phyloP scores from a whole-genome alignment of 192 early-diverging fungal species.

The Linnemannia exigua region DNA sequence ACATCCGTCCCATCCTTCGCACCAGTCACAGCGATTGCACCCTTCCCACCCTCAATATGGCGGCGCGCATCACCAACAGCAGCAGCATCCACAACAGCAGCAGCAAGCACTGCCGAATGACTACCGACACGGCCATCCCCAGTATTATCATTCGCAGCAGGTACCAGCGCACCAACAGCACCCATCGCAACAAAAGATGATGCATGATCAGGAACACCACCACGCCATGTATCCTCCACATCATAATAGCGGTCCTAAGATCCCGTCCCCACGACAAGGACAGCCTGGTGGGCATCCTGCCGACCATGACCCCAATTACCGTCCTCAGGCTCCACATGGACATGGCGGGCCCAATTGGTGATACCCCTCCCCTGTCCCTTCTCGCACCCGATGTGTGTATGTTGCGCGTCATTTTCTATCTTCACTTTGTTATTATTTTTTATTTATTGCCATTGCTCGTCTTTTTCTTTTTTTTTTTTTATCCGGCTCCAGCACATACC shows the following conservation, averaged over 20 bases:
- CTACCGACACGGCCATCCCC: conserved; percentile 9
- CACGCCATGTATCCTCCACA: conserved; percentile 18
- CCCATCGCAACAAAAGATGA: conserved; percentile 20
- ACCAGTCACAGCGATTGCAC: conserved; percentile 10
- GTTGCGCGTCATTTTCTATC: background rate
- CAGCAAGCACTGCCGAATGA: conserved; percentile 30
- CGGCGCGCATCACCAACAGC: conserved; percentile 3
- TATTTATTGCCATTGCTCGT: background rate
- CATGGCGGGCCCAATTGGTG: conserved; percentile 28
- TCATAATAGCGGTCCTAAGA: conserved; percentile 13
- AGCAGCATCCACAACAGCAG: conserved; percentile 27
- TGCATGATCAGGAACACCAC: conserved; percentile 30
- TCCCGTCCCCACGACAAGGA: conserved; percentile 34
- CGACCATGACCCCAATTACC: conserved; percentile 46
- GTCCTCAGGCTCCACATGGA: conserved; percentile 28
- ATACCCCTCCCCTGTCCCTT: background rate
- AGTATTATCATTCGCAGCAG: conserved; percentile 20
- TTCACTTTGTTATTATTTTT: background rate
- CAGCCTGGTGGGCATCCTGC: conserved; percentile 23
- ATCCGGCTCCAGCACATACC: conserved; percentile 2
- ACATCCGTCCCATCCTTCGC: background rate
- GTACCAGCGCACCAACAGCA: conserved; percentile 14
- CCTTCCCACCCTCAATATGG: conserved; percentile 6
- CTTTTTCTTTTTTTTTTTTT: background rate
- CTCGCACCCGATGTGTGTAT: background rate